Base-by-base conservation (phyloP, 441 rosid species). In the Sinapis alba region DNA sequence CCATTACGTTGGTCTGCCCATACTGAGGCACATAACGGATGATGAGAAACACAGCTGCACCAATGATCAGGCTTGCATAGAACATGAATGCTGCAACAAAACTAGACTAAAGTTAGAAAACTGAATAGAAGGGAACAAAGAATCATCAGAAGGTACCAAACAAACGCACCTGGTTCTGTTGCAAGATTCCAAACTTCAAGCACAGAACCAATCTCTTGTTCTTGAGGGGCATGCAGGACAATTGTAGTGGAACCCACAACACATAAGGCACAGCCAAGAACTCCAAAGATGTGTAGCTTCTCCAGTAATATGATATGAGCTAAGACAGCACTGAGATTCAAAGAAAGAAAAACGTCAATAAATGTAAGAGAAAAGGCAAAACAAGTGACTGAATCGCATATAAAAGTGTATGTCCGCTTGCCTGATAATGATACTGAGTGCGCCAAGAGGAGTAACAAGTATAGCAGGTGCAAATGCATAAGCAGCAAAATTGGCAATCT, bases 381-480 rank as follows among this genome's bases (percentile, higher is more conserved):
- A 11, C 68, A 69, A 0, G 30, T 0, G 5, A 36, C 30, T 34
- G 3, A 21, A 50, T 2, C 16, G 15, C 65, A 65, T 62, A 65
- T 62, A 58, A 12, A 10, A 57, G 6, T n/a, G 32, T 36, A 10
- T 36, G 73, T 43, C 13, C 7, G 12, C 60, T 56, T 79, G 71
- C 95, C 95, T 88, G 78, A 89, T 87, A 41, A 89, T 89, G 69
- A 89, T 85, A 78, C 93, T 89, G 66, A 89, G 82, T 38, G 93
- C 93, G 61, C 93, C 93, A 12, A 89, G 89, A 59, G 89, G 91
- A 67, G 93, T 89, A 15, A 89, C 91, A 51, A 87, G 80, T 63
- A 89, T 87, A 62, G 91, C 93, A 1, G 91, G 93, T 0, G 93
- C 88, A 85, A 89, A 89, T 45, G 93, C 93, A 83, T 89, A 89